phyloP scores from a whole-genome alignment of 163 green algal genomes.

The Volvox carteri region DNA sequence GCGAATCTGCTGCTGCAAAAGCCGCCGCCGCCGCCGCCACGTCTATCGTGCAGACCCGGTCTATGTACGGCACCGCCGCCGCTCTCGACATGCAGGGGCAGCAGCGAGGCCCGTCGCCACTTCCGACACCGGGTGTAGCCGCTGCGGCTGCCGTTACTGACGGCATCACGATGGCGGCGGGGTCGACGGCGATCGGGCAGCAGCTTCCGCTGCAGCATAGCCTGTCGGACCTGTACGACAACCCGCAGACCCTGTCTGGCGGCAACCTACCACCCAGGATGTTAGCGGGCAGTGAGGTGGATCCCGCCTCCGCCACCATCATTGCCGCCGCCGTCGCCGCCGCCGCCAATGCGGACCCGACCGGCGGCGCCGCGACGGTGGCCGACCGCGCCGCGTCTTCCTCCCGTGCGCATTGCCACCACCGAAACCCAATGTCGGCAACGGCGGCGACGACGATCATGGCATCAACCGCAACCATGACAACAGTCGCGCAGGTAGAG shows the following conservation, averaged over 20 bases:
- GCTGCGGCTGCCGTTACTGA: too few relatives aligned
- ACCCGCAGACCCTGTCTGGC: neutral
- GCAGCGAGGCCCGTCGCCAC: too few relatives aligned
- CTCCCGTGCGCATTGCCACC: neutral
- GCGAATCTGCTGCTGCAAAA: neutral
- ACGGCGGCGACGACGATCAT: too few relatives aligned
- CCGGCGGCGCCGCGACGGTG: neutral
- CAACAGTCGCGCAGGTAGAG: neutral
- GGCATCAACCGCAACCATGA: neutral
- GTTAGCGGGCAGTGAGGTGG: slow-evolving; percentile 21
- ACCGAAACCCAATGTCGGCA: too few relatives aligned
- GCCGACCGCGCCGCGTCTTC: neutral
- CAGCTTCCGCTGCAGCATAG: slow-evolving; percentile 50
- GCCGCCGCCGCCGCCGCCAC: neutral
- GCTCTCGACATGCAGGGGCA: too few relatives aligned
- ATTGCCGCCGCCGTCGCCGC: neutral
- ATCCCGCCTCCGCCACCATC: neutral
- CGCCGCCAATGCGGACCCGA: neutral
- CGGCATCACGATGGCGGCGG: too few relatives aligned
- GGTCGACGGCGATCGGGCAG: too few relatives aligned
- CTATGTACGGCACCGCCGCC: too few relatives aligned
- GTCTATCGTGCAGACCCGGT: neutral
- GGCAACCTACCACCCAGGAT: slow-evolving; percentile 36
- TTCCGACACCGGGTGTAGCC: too few relatives aligned
- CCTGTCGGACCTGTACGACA: slow-evolving; percentile 44